phyloP scores from a whole-genome alignment of 164 flowering plant genomes.

The Macadamia integrifolia region DNA sequence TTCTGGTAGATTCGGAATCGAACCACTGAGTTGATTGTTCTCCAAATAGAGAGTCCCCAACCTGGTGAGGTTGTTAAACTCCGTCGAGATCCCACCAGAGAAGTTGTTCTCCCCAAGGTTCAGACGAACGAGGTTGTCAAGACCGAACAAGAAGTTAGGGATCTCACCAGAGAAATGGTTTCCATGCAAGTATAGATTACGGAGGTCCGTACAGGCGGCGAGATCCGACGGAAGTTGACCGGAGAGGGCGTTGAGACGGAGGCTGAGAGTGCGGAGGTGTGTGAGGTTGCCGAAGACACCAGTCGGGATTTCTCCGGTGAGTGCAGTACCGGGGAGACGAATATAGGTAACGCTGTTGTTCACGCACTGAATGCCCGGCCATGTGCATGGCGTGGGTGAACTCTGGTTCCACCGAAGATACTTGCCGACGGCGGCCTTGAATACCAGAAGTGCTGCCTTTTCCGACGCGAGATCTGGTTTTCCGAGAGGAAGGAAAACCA shows the following conservation, averaged over 20 bases:
- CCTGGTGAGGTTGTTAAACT: constrained; percentile 46
- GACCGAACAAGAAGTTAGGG: constrained; percentile 36
- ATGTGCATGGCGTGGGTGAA: constrained; percentile 32
- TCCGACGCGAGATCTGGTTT: constrained; percentile 50
- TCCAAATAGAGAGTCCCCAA: constrained; percentile 50
- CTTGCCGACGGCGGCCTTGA: constrained; percentile 62
- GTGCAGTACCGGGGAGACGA: constrained; percentile 60
- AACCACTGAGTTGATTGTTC: constrained; percentile 49
- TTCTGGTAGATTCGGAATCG: constrained; percentile 41
- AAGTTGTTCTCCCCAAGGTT: constrained; percentile 64
- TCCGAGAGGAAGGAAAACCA: constrained; percentile 11
- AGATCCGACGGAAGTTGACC: constrained; percentile 72
- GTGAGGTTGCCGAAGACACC: constrained; percentile 57
- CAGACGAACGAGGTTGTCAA: constrained; percentile 50
- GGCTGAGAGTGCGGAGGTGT: constrained; percentile 48
- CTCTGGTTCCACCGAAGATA: constrained; percentile 52
- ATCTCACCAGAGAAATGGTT: constrained; percentile 64
- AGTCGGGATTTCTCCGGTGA: constrained; percentile 50
- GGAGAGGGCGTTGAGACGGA: constrained; percentile 58
- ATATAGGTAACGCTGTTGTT: constrained; percentile 40
- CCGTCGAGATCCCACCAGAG: constrained; percentile 51
- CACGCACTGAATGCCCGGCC: constrained; percentile 63
- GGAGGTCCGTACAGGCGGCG: constrained; percentile 34
- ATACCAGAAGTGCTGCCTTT: constrained; percentile 51
- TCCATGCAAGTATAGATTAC: constrained; percentile 63